Conservation (phyloP, 306 rosid genomes). For the Leucaena leucocephala region DNA sequence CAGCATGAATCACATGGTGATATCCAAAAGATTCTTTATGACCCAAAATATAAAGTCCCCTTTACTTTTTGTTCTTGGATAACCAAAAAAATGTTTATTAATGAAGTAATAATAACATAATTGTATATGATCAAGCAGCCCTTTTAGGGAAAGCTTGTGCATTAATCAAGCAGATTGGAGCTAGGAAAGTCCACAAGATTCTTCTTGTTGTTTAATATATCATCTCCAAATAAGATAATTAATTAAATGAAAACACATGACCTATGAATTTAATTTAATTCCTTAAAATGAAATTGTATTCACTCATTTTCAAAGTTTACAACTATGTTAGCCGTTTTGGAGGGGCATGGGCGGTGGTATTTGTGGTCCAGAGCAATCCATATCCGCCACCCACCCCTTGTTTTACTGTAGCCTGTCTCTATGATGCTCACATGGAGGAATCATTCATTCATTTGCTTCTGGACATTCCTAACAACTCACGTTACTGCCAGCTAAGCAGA, state of each 20-base stretch:
- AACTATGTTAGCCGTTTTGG: constrained; percentile 7
- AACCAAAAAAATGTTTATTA: not conserved
- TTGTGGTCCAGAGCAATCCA: constrained; percentile 48
- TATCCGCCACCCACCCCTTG: not conserved
- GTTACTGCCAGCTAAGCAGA: constrained; percentile 56
- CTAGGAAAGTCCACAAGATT: constrained; percentile 31
- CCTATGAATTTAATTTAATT: no score
- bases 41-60: not conserved
- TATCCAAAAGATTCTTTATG: constrained; percentile 11
- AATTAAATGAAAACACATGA: no score
- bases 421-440: constrained; percentile 55
- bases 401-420: not conserved
- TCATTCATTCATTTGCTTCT: constrained; percentile 57
- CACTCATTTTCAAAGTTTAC: not conserved
- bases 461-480: constrained; percentile 58
- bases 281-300: constrained; percentile 27
- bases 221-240: not conserved
- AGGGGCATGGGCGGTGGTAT: constrained; percentile 48
- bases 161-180: not conserved
- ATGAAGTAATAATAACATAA: constrained; percentile 18
- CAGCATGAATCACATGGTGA: constrained; percentile 31
- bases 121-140: constrained; percentile 17
- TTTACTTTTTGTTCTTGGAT: not conserved
- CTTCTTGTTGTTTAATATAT: not conserved
- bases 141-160: not conserved